These are phyloP conservation scores for Russula virescens DNA, from an alignment of 768 basidiomycete genomes.

Conservation along the genomic window DNA sequence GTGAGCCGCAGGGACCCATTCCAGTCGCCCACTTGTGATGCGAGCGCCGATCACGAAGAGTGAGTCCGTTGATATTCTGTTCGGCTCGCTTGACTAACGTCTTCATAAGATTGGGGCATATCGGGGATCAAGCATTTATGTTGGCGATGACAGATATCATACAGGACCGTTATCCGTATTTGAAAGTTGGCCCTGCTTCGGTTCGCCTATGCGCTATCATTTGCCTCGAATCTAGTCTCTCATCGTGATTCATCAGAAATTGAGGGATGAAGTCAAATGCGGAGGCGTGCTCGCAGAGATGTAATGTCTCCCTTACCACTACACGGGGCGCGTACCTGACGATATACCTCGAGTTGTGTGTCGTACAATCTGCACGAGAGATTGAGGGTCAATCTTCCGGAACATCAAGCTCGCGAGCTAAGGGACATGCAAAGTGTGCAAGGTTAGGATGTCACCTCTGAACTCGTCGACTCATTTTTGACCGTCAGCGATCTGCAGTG, in stretches of 20 bases:
- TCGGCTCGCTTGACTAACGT: not conserved
- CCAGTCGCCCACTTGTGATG: not conserved
- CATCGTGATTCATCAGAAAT: not conserved
- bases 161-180: not conserved
- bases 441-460: not conserved
- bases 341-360: not conserved
- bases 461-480: not conserved
- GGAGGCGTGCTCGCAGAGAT: not conserved
- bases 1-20: not conserved
- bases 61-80: not conserved
- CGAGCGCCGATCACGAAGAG: not conserved
- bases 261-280: constrained; percentile 4
- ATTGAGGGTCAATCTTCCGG: not conserved
- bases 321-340: not conserved
- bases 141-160: constrained; percentile 11
- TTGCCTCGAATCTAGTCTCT: not conserved
- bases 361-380: constrained; percentile 1
- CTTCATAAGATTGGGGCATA: constrained; percentile 1
- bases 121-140: constrained; percentile 13
- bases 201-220: not conserved
- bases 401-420: not conserved
- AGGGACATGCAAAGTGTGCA: not conserved
- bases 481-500: too few species aligned
- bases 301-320: not conserved
- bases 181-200: constrained; percentile 5